These are phyloP conservation scores for Aspergillus incahuasiensis DNA, from an alignment of 495 filamentous ascomycete species.

Conservation along the genomic window DNA sequence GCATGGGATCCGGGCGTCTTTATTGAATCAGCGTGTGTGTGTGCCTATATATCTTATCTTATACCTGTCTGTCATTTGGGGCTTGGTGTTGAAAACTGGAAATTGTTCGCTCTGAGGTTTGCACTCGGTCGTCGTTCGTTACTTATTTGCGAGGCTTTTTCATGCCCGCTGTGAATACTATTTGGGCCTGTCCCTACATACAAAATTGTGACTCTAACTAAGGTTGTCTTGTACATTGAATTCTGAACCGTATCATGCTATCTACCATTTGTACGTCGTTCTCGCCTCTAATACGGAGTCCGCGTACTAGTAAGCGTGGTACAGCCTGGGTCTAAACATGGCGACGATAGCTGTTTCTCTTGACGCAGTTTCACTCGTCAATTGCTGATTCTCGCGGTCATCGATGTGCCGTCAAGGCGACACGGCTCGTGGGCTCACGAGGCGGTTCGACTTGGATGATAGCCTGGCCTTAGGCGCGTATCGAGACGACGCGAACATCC, in stretches of 20 bases:
- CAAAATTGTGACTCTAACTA: background rate
- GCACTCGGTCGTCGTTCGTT: conserved; percentile 4
- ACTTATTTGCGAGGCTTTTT: conserved; percentile 3
- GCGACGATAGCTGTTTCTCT: background rate
- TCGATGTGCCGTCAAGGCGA: background rate
- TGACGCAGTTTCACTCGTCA: background rate
- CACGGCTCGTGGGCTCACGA: no score
- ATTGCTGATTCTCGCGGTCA: background rate
- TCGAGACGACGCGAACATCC: no score
- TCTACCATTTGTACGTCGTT: background rate
- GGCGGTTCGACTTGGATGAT: no score
- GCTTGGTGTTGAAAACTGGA: conserved; percentile 15
- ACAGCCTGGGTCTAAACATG: background rate
- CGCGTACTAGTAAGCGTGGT: no score
- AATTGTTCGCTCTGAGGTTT: background rate
- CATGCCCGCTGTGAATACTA: conserved; percentile 8
- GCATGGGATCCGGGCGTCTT: conserved; percentile 19
- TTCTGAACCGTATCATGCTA: background rate
- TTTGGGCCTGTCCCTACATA: conserved; percentile 4
- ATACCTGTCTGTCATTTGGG: conserved; percentile 17
- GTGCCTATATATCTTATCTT: conserved; percentile 6
- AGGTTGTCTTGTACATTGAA: background rate
- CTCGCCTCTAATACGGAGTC: background rate
- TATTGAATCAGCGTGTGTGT: conserved; percentile 24
- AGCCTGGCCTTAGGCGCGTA: no score